Base-by-base conservation (phyloP, 768 basidiomycete genomes). In the Kwoniella sp. region DNA sequence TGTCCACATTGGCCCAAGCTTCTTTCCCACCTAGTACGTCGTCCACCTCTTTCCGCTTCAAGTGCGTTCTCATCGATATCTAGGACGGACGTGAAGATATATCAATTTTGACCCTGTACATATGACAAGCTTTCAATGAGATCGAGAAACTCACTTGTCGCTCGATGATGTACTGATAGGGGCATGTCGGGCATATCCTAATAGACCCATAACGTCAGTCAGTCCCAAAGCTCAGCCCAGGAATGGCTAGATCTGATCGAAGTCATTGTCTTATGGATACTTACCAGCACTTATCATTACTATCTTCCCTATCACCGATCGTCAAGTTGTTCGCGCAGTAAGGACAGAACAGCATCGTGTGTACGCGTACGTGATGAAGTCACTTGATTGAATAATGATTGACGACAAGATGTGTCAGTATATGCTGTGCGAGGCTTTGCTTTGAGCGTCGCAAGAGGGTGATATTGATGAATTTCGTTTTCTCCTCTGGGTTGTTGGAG, bases 1-100 rank as follows among this genome's bases (percentile, higher is more conserved):
- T 87, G 80, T 95, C 94, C 2, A 93, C 94, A 79, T 96, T 90
- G 61, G 89, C 89, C 92, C 94, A 96, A 82, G 88, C 88, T 65
- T 92, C 91, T 38, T 91, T 92, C 2, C 92, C 93, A 56, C 95
- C 96, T 28, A 98, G 84, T 5, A 99, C 94, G 74, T 98, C 96
- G 78, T 99, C 96, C 13, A 93, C 89, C 71, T 89, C 86, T 75
- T 98, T 98, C n/a, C 91, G 85, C 70, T 88, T 88, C 56, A 96
- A 84, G 61, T 87, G 86, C 29, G 90, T 93, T 51, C 94, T 84
- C 58, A 92, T 91, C 7, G 93, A 96, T 87, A 96, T 93, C 91
- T 96, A 71, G 45, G n/a, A n/a, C n/a, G 48, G 22, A 2, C 2
- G 51, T 48, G 23, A 0, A 1, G n/a, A n/a, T n/a, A n/a, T n/a